Evolutionary conservation across 2,329 filamentous ascomycete genomes (phyloP).

Genomic region (Laburnicola sp.): DNA sequence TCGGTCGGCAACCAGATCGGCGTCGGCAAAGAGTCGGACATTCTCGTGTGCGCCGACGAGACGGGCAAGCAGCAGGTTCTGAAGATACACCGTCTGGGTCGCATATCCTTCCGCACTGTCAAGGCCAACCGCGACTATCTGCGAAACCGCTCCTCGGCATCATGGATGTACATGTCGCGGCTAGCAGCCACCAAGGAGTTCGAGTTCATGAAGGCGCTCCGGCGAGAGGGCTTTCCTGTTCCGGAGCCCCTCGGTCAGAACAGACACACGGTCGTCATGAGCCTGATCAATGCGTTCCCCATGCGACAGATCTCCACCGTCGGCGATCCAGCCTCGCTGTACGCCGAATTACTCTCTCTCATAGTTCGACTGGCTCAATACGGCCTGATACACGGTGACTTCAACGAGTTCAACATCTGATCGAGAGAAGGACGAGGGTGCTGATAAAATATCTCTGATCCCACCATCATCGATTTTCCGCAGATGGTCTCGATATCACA

Average conservation of each 20-base stretch:
- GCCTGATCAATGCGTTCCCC: conserved; percentile 87
- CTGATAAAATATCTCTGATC: conserved; percentile 58
- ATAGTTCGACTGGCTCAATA: conserved; percentile 81
- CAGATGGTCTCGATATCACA: conserved; percentile 98
- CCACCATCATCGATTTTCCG: conserved; percentile 94
- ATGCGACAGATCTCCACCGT: conserved; percentile 85
- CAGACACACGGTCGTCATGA: conserved; percentile 95
- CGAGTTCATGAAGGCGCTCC: conserved; percentile 87
- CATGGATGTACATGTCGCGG: conserved; percentile 97
- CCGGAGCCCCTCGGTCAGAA: conserved; percentile 87
- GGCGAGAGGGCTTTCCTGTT: conserved; percentile 83
- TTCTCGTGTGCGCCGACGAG: conserved; percentile 86
- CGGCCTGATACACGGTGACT: conserved; percentile 95
- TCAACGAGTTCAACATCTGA: conserved; percentile 99
- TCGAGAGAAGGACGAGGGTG: conserved; percentile 65
- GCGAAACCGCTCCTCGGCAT: conserved; percentile 74
- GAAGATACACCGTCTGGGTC: conserved; percentile 93
- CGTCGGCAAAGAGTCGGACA: conserved; percentile 97
- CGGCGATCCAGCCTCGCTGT: conserved; percentile 80
- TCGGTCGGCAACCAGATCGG: conserved; percentile 93
- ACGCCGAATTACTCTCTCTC: conserved; percentile 85
- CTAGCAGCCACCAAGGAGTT: conserved; percentile 93
- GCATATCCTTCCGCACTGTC: conserved; percentile 95
- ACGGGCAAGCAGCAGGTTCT: conserved; percentile 77
- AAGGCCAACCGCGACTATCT: conserved; percentile 96